Base-by-base conservation (phyloP, 495 filamentous ascomycete genomes). In the Patellaria atrata region DNA sequence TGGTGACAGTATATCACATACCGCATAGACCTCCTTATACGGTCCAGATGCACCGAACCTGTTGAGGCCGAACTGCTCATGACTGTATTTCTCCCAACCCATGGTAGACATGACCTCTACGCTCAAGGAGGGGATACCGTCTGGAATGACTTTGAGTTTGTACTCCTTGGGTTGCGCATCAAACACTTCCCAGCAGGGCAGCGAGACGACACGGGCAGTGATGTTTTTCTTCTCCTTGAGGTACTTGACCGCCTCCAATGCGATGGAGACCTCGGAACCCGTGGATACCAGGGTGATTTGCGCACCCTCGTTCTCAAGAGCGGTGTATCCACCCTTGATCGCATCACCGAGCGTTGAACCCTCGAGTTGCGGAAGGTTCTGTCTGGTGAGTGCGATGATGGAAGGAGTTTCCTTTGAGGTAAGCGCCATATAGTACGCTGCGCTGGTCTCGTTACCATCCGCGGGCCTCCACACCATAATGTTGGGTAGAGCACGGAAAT, bases 391-490 rank as follows among this genome's bases (percentile, higher is more conserved):
- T 30, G 89, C 89, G 48, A 99, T 58, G 62, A 99, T 86, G 61
- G 67, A 76, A 41, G 89, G 86, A 17, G 91, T 94, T 60, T 80
- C 71, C 64, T 84, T 83, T 48, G 82, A 79, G 48, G 78, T 93
- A 41, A 99, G 65, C 27, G 85, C 82, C 47, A 89, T 65, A 64
- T 99, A 99, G 73, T 99, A 99, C 47, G 91, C 89, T 49, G 85
- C 85, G 57, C 79, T 87, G 51, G 78, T 86, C 79, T 99, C 89
- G 67, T 99, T 99, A 48, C 89, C 89, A 54, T 99, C 89, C 39
- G 89, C 89, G 40, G 89, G 89, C 55, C 89, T 89, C 89, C 89
- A 99, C 51, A 96, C 91, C 89, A 96, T 94, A 73, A 79, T 82
- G 79, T 99, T 99, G 47, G 89, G 89, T 47, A 96, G 73, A 37